Evolutionary conservation across 2,329 filamentous ascomycete species (phyloP), one percentile per base, ranked within the genome.

Genomic region (Lecanicillium sp.): DNA sequence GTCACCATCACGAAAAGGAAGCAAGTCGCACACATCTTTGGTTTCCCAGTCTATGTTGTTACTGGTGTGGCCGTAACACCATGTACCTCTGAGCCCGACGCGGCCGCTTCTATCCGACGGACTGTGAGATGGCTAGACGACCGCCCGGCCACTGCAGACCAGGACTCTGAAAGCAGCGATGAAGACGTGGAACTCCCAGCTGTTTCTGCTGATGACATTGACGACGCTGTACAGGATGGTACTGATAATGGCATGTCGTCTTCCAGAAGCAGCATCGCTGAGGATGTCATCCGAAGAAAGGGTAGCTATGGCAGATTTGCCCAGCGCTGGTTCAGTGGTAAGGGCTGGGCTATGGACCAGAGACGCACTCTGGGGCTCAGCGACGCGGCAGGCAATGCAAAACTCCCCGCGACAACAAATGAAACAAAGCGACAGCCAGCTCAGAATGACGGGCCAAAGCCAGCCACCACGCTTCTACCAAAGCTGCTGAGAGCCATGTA

Each of bases 31-130:
- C 84, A 90, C 54, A 82, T 97, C 42, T 82, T 84, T 54, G 89
- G 88, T 5, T 83, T 79, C 48, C 84, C 90, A 0, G 73, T 97
- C 48, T 98, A 94, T 65, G 83, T 89, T 32, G 81, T 96, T 51
- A 93, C 86, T 36, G 88, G 94, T 57, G 87, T 97, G 26, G 85
- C 89, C 6, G 72, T 97, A n/a, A 95, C 95, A 5, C 93, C 93
- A 1, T 82, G 93, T 45, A 79, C 83, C 2, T 91, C 86, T 5
- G 84, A 84, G 58, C 63, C 67, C 33, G 88, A 94, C 36, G 90
- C 91, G 4, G 75, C 80, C 52, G 76, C 78, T 23, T 85, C 88
- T 8, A 85, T 97, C 50, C 66, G 69, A 3, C 77, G 78, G 48
- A 87, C 86, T 0, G 66, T 70, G 1, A 55, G 56, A 7, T 66